Evolutionary conservation across 2,329 filamentous ascomycete genomes (phyloP), one percentile per base, ranked within the genome.

Genomic region (Paecilomyces variotii): DNA sequence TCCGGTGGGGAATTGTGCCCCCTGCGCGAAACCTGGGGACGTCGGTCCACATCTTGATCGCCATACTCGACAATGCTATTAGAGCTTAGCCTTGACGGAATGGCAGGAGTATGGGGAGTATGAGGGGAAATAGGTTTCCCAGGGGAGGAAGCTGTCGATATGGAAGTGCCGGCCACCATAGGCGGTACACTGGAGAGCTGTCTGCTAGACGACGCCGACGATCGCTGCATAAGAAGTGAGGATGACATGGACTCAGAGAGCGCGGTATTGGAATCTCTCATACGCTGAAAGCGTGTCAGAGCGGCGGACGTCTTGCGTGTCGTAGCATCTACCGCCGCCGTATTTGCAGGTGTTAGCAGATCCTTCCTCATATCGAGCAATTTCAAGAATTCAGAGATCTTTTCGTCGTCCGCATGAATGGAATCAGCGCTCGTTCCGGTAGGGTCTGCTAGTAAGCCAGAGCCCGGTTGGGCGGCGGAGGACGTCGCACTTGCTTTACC

Each of bases 171-270:
- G 26, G 77, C 80, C 54, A 84, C 75, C 77, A 86, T 83, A 4
- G 81, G 81, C 24, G 85, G 84, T 11, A 86, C 82, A 53, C 81
- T 84, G 4, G 83, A 83, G 0, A 91, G 81, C 56, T 90, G 88
- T 72, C 91, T 90, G 60, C 88, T 85, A 1, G 84, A 86, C 0
- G 91, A 90, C 59, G 85, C 89, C 3, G 89, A 91, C 0, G 91
- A 94, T 45, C 90, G 85, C 53, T 96, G 89, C 59, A 97, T 78
- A 65, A 95, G 85, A 67, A 91, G 83, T 0, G 93, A 97, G 0
- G 91, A 94, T 28, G 90, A 91, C 82, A 99, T 91, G 0, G 91
- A 96, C 57, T 99, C 94, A 0, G 91, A 95, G 49, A 99, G 81
- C 4, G 86, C 89, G 58, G 90, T 89, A 68, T 96, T 92, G 0